Base-by-base conservation (phyloP, 106 monocot genomes). In the Dendrobium nobile region DNA sequence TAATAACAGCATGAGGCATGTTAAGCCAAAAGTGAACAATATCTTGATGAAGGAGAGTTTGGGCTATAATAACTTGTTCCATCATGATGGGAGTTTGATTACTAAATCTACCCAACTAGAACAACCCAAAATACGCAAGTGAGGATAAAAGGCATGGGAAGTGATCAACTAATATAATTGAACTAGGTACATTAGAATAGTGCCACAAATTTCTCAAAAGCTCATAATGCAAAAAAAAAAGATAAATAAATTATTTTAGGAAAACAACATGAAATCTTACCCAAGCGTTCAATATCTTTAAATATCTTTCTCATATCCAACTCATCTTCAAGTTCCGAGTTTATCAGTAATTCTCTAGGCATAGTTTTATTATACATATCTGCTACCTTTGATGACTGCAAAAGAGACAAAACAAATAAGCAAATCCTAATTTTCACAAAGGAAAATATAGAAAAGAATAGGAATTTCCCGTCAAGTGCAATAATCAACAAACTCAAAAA, bases 271-370 rank as follows among this genome's bases (percentile, higher is more conserved):
- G 22, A 20, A 47, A 75, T 7, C 26, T 79, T 79, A 79, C 79
- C 64, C 64, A 79, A 79, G n/a, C n/a, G 40, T 41, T 79, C 58
- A 61, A 79, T 79, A n/a, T 79, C 79, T 28, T 79, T 61, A 40
- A 79, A 79, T 13, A 79, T 19, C 41, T 79, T 79, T 37, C 17
- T 79, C 22, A 79, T 79, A n/a, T 65, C 64, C 42, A 65, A 40
- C 41, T 64, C 79, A 77, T 77, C 55, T 59, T 79, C 41, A 42
- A 8, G n/a, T 16, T 79, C 79, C 3, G 28, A 19, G 17, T 75
- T 75, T 45, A 20, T 45, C 0, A n/a, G 19, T 24, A 41, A 47
- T 75, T 47, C 75, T 47, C 26, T 48, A 48, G 75, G 17, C 26
- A 22, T 27, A 4, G 47, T 26, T n/a, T 48, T 76, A 26, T 76